Evolutionary conservation across 352 stramenopile genomes (phyloP), one percentile per base, ranked within the genome.

Genomic region (Pythium phragmiticola): DNA sequence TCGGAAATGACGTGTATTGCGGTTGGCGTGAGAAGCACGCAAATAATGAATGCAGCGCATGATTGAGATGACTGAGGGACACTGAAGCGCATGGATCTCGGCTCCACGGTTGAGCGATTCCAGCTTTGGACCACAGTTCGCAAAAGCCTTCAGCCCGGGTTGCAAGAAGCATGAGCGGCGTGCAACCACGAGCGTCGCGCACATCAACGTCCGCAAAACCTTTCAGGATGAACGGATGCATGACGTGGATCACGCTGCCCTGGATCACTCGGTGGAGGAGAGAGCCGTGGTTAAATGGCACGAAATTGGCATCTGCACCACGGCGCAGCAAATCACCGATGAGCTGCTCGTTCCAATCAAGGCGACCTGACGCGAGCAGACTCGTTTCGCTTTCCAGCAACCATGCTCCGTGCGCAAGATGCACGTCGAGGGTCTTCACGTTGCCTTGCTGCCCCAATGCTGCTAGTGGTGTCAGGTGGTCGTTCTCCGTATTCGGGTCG

Each of bases 401-500:
- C 26, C 55, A 53, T 1, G 55, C 26, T 13, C 55, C 55, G 17
- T 46, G 56, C 7, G 45, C 43, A 2, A 61, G 11, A 4, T 54
- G 28, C 9, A 28, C 2, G n/a, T 41, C 55, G 11, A 61, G 42
- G 9, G 45, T 52, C 30, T 53, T 21, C 17, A n/a, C 19, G 55
- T 52, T 37, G 2, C 55, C 55, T 36, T 53, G 19, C 1, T 21
- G 3, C 4, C 5, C 19, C 30, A 26, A 21, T 9, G 34, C 43
- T 17, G 34, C 19, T 11, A 63, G 12, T 9, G 56, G 43, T 17
- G 19, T 46, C 12, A 48, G 47, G 42, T 57, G 8, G 7, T 11
- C 17, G 30, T 61, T 17, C n/a, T 53, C 23, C 43, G 8, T 17
- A 37, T 67, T 63, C 4, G 65, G 51, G 17, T 66, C 58, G 19